phyloP scores from a whole-genome alignment of 352 stramenopile species.

The Pythium sp. region DNA sequence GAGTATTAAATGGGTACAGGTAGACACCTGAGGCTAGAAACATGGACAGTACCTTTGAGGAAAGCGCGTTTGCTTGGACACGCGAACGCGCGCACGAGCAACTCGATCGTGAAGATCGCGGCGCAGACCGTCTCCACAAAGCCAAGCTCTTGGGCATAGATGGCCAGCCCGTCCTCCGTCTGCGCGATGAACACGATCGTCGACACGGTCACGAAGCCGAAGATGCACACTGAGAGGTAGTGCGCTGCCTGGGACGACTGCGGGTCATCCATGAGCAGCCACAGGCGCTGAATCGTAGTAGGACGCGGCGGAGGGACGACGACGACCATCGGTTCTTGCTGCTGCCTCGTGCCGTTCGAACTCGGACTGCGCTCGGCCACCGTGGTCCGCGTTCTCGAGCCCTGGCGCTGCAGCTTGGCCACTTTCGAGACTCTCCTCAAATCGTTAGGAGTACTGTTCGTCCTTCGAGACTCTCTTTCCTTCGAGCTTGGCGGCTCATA shows the following conservation, averaged over 20 bases:
- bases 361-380: background rate
- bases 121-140: conserved; percentile 51
- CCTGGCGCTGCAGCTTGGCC: conserved; percentile 4
- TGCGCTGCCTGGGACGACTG: conserved; percentile 59
- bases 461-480: background rate
- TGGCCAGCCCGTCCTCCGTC: conserved; percentile 47
- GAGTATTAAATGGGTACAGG: background rate
- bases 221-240: conserved; percentile 59
- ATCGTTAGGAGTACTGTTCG: background rate
- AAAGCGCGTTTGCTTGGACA: conserved; percentile 51
- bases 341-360: background rate
- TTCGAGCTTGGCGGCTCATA: background rate
- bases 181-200: conserved; percentile 68
- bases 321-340: conserved; percentile 5
- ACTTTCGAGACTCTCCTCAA: conserved; percentile 5
- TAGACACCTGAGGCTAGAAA: background rate
- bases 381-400: background rate
- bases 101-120: conserved; percentile 60
- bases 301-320: too few species aligned
- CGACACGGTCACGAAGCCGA: conserved; percentile 63
- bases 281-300: conserved; percentile 21
- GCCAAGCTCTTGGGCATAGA: conserved; percentile 31
- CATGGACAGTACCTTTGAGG: conserved; percentile 31
- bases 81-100: conserved; percentile 43
- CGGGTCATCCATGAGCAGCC: conserved; percentile 67